Conservation (phyloP, 768 basidiomycete species). For the Amanita pseudoporphyria region DNA sequence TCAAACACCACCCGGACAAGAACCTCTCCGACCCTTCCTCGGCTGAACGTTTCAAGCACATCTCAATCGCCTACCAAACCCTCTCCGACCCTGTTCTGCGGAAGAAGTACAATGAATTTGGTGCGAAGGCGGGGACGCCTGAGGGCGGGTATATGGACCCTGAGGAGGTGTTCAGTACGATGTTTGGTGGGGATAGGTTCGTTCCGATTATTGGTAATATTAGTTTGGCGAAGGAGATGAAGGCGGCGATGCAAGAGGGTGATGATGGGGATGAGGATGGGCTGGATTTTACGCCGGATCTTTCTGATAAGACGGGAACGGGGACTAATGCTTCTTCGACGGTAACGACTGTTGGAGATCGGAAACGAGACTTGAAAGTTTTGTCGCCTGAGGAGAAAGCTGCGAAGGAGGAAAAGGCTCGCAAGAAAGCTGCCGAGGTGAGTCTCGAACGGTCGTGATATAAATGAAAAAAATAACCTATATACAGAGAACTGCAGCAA, state of each 20-base stretch:
- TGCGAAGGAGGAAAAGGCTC: conserved; percentile 63
- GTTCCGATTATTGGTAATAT: conserved; percentile 83
- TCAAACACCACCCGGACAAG: conserved; percentile 91
- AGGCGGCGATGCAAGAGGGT: conserved; percentile 82
- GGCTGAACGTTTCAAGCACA: conserved; percentile 83
- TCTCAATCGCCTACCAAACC: conserved; percentile 84
- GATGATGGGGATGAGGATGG: conserved; percentile 38
- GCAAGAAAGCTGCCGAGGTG: conserved; percentile 61
- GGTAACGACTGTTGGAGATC: background rate
- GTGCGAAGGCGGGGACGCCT: conserved; percentile 70
- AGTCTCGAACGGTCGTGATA: conserved; percentile 11
- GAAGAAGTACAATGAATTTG: conserved; percentile 88
- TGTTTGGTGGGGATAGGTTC: conserved; percentile 87
- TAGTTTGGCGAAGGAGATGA: conserved; percentile 86
- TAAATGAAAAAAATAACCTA: background rate
- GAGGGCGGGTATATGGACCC: conserved; percentile 88
- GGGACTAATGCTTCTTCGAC: background rate
- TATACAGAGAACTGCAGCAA: conserved; percentile 68
- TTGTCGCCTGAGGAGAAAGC: conserved; percentile 64
- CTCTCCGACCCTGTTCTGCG: conserved; percentile 70
- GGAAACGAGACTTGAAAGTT: conserved; percentile 32
- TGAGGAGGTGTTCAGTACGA: conserved; percentile 69
- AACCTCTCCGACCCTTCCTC: conserved; percentile 81
- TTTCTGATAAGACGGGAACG: too few species aligned
- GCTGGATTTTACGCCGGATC: conserved; percentile 33